These are phyloP conservation scores for Monascus ruber DNA, from an alignment of 2,329 filamentous ascomycete species.

Conservation along the genomic window DNA sequence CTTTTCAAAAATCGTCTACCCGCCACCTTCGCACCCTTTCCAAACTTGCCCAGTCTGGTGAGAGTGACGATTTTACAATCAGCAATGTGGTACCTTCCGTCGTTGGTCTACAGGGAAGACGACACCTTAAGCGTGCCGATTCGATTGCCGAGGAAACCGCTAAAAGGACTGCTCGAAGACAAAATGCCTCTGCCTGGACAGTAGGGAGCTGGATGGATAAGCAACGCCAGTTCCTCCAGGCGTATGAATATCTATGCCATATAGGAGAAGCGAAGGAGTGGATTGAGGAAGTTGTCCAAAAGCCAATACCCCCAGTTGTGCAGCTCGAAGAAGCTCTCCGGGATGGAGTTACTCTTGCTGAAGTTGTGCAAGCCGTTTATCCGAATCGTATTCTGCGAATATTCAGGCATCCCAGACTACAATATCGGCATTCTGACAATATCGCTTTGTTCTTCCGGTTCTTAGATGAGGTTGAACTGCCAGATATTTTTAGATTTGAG, in stretches of 20 bases:
- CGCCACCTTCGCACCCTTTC: constrained; percentile 81
- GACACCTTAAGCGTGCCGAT: constrained; percentile 63
- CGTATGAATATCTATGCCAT: constrained; percentile 97
- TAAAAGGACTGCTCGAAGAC: constrained; percentile 33
- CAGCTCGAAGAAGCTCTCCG: constrained; percentile 85
- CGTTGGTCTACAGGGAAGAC: constrained; percentile 70
- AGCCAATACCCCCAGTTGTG: constrained; percentile 79
- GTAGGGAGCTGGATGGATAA: constrained; percentile 97
- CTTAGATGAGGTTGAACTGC: constrained; percentile 79
- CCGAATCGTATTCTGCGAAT: constrained; percentile 67
- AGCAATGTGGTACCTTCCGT: constrained; percentile 73
- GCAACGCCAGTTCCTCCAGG: constrained; percentile 88
- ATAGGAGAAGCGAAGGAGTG: constrained; percentile 98
- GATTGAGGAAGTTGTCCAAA: constrained; percentile 87
- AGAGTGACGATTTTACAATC: constrained; percentile 70
- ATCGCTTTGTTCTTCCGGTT: constrained; percentile 94
- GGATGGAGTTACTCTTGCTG: constrained; percentile 86
- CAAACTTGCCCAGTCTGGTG: constrained; percentile 63
- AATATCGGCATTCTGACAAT: constrained; percentile 95
- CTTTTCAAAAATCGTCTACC: constrained; percentile 77
- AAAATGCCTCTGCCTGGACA: constrained; percentile 58
- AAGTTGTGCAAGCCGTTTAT: constrained; percentile 82
- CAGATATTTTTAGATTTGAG: constrained; percentile 93
- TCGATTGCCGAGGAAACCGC: constrained; percentile 41
- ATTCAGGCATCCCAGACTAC: constrained; percentile 72